phyloP scores from a whole-genome alignment of 2,329 filamentous ascomycete species.

The Fusarium sp. region DNA sequence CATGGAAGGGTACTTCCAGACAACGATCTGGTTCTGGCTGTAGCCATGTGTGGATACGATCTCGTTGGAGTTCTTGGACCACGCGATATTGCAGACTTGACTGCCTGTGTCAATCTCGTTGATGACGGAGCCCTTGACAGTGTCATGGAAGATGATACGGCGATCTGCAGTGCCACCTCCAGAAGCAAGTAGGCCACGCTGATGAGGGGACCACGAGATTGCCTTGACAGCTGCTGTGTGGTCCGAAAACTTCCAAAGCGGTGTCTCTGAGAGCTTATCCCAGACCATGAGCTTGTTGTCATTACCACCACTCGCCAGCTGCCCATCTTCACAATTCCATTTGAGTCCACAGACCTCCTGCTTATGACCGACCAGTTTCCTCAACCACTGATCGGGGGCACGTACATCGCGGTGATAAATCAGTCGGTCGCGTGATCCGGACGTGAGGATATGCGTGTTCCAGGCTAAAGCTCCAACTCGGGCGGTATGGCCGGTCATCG shows the following conservation, averaged over 20 bases:
- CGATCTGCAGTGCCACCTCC: constrained; percentile 96
- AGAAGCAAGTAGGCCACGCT: constrained; percentile 91
- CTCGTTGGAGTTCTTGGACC: constrained; percentile 97
- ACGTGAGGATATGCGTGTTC: constrained; percentile 98
- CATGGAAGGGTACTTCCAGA: constrained; percentile 99
- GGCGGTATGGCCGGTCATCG: constrained; percentile 96
- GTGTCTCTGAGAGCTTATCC: constrained; percentile 94
- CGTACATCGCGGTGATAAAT: constrained; percentile 98
- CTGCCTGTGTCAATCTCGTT: constrained; percentile 96
- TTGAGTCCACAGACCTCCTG: constrained; percentile 97
- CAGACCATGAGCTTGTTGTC: constrained; percentile 99
- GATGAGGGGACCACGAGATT: constrained; percentile 97
- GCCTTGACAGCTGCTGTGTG: constrained; percentile 97
- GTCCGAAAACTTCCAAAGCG: constrained; percentile 92
- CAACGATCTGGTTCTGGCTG: constrained; percentile 97
- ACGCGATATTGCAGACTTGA: constrained; percentile 98
- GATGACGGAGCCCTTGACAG: constrained; percentile 79
- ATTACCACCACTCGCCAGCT: constrained; percentile 94
- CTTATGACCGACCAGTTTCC: constrained; percentile 91
- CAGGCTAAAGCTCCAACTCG: constrained; percentile 94
- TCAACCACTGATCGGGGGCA: constrained; percentile 88
- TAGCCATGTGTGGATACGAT: constrained; percentile 98
- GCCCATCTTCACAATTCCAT: constrained; percentile 96
- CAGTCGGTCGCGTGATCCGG: constrained; percentile 89
- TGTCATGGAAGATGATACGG: constrained; percentile 98